Conservation (phyloP, 208 protist species). For the Angomonas ambiguus region DNA sequence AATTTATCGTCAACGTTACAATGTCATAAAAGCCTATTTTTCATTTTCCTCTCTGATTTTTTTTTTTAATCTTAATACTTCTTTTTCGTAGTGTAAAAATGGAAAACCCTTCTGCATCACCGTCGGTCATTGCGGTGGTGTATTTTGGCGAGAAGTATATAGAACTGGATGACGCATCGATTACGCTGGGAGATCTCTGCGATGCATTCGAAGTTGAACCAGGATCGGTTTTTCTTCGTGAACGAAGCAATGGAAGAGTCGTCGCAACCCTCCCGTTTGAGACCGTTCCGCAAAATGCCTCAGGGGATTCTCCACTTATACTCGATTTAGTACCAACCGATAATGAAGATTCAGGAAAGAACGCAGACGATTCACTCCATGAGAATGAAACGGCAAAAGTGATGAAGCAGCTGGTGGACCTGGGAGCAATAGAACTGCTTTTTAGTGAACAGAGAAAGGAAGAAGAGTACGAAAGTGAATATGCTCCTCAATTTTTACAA, state of each 20-base stretch:
- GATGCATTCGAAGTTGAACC: conserved; percentile 51
- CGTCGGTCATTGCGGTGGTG: conserved; percentile 27
- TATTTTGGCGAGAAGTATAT: conserved; percentile 63
- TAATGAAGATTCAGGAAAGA: background rate
- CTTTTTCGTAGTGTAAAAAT: conserved; percentile 15
- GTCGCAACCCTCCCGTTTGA: conserved; percentile 80
- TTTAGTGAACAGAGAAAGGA: conserved; percentile 24
- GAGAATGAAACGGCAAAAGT: conserved; percentile 18
- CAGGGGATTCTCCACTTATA: background rate
- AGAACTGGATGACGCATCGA: conserved; percentile 45
- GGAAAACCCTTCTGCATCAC: background rate
- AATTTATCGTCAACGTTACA: no score
- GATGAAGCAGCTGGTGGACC: conserved; percentile 49
- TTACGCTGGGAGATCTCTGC: conserved; percentile 71
- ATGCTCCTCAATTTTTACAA: conserved; percentile 41
- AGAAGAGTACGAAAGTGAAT: conserved; percentile 35
- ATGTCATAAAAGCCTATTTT: no score
- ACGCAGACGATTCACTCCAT: background rate
- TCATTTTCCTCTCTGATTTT: conserved; percentile 8
- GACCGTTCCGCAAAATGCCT: conserved; percentile 20
- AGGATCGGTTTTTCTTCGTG: conserved; percentile 41
- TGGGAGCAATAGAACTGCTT: conserved; percentile 69
- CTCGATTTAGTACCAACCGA: background rate
- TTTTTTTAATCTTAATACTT: conserved; percentile 8
- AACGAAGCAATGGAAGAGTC: conserved; percentile 37